Base-by-base conservation (phyloP, 108 stramenopile species). In the Poteriospumella lacustris region DNA sequence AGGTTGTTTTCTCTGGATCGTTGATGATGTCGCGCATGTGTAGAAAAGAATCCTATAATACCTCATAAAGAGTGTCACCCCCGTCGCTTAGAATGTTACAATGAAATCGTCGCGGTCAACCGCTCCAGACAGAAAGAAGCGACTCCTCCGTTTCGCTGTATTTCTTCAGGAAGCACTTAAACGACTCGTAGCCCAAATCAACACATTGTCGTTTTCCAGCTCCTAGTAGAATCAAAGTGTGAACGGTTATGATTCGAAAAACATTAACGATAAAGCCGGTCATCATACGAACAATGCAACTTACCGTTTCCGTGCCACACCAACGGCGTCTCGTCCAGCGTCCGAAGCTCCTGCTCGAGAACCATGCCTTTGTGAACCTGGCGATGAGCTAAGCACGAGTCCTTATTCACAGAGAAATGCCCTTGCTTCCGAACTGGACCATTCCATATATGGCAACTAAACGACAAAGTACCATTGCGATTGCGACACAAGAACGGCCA, bases 271-370 rank as follows among this genome's bases (percentile, higher is more conserved):
- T n/a, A n/a, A n/a, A n/a, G n/a, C n/a, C n/a, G n/a, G n/a, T n/a
- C n/a, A n/a, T n/a, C n/a, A n/a, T n/a, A n/a, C n/a, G n/a, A n/a
- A n/a, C n/a, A n/a, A n/a, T n/a, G n/a, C n/a, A 19, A 15, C 47
- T 52, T 52, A 67, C 64, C 70, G 42, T 73, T 73, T 9, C 70
- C 70, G 31, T 73, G 70, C 70, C 70, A 73, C 5, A 73, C 41
- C 5, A 73, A 26, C 9, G 70, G 70, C 15, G 26, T 33, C 9
- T 5, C 9, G 26, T n/a, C 70, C 5, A 73, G 31, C 9, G 29
- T 64, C 3, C 31, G 5, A 5, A 64, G 60, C 24, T 64, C 60
- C 24, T 64, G 29, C 28, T 19, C 24, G 36, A 64, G 15, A 31
- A 5, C 60, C 60, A 64, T 64, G 5, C 31, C 3, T 12, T 64